These are phyloP conservation scores for Aspergillus amoenus DNA, from an alignment of 2,329 filamentous ascomycete species.

Conservation along the genomic window DNA sequence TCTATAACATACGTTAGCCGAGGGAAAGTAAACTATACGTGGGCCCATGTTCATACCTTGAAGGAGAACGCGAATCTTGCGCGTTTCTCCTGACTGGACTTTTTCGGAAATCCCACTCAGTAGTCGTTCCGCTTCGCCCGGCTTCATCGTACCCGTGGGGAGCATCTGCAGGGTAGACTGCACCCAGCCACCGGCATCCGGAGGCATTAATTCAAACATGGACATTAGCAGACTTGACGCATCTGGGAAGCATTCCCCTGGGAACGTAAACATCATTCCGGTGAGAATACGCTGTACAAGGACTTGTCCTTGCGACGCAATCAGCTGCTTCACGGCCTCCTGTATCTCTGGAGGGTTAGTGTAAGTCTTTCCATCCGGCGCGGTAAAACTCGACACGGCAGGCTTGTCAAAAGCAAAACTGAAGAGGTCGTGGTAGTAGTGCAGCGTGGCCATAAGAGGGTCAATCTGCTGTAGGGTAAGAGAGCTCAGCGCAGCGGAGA, in stretches of 20 bases:
- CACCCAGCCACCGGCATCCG: slow-evolving; percentile 78
- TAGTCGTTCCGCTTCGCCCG: slow-evolving; percentile 76
- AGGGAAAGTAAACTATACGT: background rate
- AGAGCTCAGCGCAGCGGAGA: slow-evolving; percentile 82
- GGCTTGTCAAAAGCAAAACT: slow-evolving; percentile 79
- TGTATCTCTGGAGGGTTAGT: slow-evolving; percentile 69
- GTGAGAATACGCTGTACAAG: slow-evolving; percentile 88
- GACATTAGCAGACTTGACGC: slow-evolving; percentile 88
- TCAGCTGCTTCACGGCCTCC: slow-evolving; percentile 69
- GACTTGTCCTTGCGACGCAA: slow-evolving; percentile 68
- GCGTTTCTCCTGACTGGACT: slow-evolving; percentile 66
- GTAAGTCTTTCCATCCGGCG: slow-evolving; percentile 60
- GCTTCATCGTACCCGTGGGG: slow-evolving; percentile 76
- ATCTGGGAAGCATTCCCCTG: slow-evolving; percentile 90
- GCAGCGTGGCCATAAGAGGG: slow-evolving; percentile 84
- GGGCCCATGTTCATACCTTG: slow-evolving; percentile 52
- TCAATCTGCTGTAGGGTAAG: slow-evolving; percentile 88
- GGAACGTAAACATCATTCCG: slow-evolving; percentile 99
- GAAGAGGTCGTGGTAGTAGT: slow-evolving; percentile 88
- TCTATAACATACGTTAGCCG: slow-evolving; percentile 51
- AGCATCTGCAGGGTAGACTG: slow-evolving; percentile 80
- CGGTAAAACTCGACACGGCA: slow-evolving; percentile 55
- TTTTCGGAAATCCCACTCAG: slow-evolving; percentile 78
- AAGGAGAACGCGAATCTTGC: slow-evolving; percentile 78
- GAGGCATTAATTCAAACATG: slow-evolving; percentile 82